phyloP scores from a whole-genome alignment of 2,329 filamentous ascomycete genomes.

The Diplodia scrobiculata region DNA sequence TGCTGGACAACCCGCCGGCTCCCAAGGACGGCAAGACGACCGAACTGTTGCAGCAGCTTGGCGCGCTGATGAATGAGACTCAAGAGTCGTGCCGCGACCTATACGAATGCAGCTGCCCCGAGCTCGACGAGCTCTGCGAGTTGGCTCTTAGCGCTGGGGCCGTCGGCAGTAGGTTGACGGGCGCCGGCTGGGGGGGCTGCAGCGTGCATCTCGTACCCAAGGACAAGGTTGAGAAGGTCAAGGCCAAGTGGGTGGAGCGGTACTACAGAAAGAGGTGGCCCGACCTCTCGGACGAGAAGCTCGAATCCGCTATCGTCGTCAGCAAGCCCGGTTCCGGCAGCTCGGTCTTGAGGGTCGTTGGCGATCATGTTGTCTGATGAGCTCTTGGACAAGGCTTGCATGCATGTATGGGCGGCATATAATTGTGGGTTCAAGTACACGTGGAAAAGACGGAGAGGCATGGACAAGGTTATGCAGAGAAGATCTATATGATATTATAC shows the following conservation, averaged over 20 bases:
- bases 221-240: slow-evolving; percentile 77
- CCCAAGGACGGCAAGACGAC: slow-evolving; percentile 56
- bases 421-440: slow-evolving; percentile 1
- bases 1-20: slow-evolving; percentile 58
- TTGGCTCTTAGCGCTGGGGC: slow-evolving; percentile 77
- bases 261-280: slow-evolving; percentile 78
- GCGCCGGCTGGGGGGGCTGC: slow-evolving; percentile 96
- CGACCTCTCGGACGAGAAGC: slow-evolving; percentile 69
- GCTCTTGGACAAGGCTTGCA: not conserved
- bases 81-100: slow-evolving; percentile 83
- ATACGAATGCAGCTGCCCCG: slow-evolving; percentile 89
- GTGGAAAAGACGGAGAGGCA: slow-evolving; percentile 1
- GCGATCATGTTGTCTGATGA: slow-evolving; percentile 40
- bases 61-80: slow-evolving; percentile 82
- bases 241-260: slow-evolving; percentile 72
- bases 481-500: slow-evolving; percentile 11
- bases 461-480: slow-evolving; percentile 10
- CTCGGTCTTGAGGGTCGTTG: slow-evolving; percentile 42
- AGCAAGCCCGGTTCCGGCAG: slow-evolving; percentile 79
- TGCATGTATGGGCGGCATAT: not conserved
- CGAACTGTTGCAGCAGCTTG: slow-evolving; percentile 72
- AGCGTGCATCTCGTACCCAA: slow-evolving; percentile 89
- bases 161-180: slow-evolving; percentile 83
- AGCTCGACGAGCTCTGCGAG: slow-evolving; percentile 84
- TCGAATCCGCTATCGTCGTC: slow-evolving; percentile 79